Evolutionary conservation across 2,329 filamentous ascomycete species (phyloP), one percentile per base, ranked within the genome.

Genomic region (Blumeriella jaapii): DNA sequence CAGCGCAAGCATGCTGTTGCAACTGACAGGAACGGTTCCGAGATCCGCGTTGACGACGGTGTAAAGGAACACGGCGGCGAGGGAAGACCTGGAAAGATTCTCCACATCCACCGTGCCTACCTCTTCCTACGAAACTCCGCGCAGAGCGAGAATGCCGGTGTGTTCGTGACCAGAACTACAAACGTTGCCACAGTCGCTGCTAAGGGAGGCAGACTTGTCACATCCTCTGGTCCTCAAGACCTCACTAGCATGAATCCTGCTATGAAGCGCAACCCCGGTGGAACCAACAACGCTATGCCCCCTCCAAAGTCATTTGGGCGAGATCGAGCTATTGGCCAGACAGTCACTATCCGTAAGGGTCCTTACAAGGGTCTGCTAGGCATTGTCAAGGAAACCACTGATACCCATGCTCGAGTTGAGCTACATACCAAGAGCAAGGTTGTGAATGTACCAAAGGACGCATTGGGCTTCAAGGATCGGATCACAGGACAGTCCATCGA

Each of bases 391-490:
- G 89, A 96, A 55, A 82, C 89, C 1, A 93, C 84, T 5, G 87
- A 93, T 50, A 74, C 74, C 3, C 75, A 82, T 52, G 89, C 85
- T 18, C 81, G 87, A 44, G 82, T 98, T 26, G 91, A 98, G 61
- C 65, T 98, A 24, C 89, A 96, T 56, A 87, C 87, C 5, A 94
- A 93, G 64, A 84, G 78, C 61, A 96, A 95, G 66, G 81, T 83
- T 11, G 75, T 96, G 42, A 86, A 80, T 6, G 74, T 96, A 22
- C 72, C 77, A 13, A 93, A 93, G 55, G 78, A 82, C 8, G 74
- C 80, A 38, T 63, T 98, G n/a, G 74, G 73, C 15, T 82, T 93
- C 61, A 87, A 89, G 58, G 89, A 98, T 64, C 82, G 73, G 43
- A 61, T 80, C 36, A 89, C 81, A 3, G 87, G 86, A 29, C 73